Percentiles rank a stretch among this genome's conserved stretches.
Conservation (phyloP, 495 filamentous ascomycete genomes). For the Hypomontagnella monticulosa region DNA sequence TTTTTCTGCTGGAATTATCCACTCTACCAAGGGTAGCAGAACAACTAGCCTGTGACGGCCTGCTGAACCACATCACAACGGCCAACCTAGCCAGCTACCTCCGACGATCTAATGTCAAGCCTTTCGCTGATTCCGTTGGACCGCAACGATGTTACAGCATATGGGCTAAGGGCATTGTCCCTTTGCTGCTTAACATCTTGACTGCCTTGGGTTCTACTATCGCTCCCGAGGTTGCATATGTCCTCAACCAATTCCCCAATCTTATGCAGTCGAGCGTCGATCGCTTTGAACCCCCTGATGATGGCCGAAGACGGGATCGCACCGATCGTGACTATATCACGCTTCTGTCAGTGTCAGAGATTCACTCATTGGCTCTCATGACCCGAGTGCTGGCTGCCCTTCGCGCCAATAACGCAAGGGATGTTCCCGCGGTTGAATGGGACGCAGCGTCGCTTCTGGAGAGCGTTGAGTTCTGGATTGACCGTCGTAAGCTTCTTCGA, state of each 20-base stretch:
- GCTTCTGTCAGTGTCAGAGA: conserved; percentile 75
- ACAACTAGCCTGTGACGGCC: conserved; percentile 83
- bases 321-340: conserved; percentile 65
- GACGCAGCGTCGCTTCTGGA: conserved; percentile 74
- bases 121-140: conserved; percentile 66
- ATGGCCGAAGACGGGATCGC: conserved; percentile 55
- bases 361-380: conserved; percentile 79
- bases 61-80: conserved; percentile 79
- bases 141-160: conserved; percentile 75
- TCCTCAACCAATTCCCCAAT: conserved; percentile 84
- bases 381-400: conserved; percentile 69
- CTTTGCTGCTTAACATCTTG: conserved; percentile 89
- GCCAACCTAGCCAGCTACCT: conserved; percentile 78
- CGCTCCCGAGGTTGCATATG: conserved; percentile 83
- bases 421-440: conserved; percentile 76
- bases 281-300: conserved; percentile 64
- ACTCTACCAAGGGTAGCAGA: conserved; percentile 84
- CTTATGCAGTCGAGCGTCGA: conserved; percentile 72
- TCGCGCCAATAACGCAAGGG: conserved; percentile 67
- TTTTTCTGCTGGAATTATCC: conserved; percentile 89
- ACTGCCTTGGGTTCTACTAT: conserved; percentile 78
- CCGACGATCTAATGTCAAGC: conserved; percentile 72
- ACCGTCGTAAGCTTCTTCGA: conserved; percentile 66
- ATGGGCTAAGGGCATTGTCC: conserved; percentile 88
- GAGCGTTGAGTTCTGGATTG: conserved; percentile 79